phyloP scores from a whole-genome alignment of 73 alveolate genomes.

The Stentor roeselii region DNA sequence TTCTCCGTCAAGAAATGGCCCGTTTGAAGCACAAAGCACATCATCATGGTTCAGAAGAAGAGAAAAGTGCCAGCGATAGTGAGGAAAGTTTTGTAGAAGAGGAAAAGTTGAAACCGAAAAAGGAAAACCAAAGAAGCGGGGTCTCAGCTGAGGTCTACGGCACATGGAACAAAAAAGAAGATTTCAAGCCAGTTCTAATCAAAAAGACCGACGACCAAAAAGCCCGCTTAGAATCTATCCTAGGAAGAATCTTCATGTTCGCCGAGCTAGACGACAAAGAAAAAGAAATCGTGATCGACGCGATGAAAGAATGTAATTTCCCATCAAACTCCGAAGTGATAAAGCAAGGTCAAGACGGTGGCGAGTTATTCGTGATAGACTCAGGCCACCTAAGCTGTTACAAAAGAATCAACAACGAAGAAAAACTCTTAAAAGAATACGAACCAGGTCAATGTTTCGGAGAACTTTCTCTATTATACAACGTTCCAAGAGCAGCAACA shows the following conservation, averaged over 20 bases:
- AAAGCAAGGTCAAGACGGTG: conserved; percentile 92
- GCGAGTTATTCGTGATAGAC: conserved; percentile 81
- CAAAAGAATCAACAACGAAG: conserved; percentile 26
- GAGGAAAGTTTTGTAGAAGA: conserved; percentile 42
- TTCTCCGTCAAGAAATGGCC: neutral
- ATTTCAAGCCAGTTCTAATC: conserved; percentile 65
- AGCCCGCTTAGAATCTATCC: conserved; percentile 56
- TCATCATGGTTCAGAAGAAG: conserved; percentile 10
- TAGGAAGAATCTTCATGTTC: conserved; percentile 72
- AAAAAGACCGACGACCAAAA: conserved; percentile 62
- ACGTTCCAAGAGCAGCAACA: conserved; percentile 85
- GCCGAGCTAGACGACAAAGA: conserved; percentile 77
- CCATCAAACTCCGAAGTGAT: conserved; percentile 69
- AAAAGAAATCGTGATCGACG: conserved; percentile 73
- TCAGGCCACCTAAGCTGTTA: conserved; percentile 79
- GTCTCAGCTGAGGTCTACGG: conserved; percentile 96
- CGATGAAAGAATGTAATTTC: conserved; percentile 76
- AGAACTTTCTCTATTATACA: conserved; percentile 70
- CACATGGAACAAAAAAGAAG: conserved; percentile 80
- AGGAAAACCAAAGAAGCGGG: conserved; percentile 45
- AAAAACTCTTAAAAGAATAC: conserved; percentile 59
- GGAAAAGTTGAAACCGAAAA: conserved; percentile 14
- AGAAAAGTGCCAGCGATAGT: conserved; percentile 33
- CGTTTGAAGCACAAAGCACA: neutral
- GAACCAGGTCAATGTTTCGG: conserved; percentile 75